A percentile compares a stretch with the other conserved stretches of the same genome.
These are phyloP conservation scores for Talaromyces wortmannii DNA, from an alignment of 495 filamentous ascomycete species.

Conservation along the genomic window DNA sequence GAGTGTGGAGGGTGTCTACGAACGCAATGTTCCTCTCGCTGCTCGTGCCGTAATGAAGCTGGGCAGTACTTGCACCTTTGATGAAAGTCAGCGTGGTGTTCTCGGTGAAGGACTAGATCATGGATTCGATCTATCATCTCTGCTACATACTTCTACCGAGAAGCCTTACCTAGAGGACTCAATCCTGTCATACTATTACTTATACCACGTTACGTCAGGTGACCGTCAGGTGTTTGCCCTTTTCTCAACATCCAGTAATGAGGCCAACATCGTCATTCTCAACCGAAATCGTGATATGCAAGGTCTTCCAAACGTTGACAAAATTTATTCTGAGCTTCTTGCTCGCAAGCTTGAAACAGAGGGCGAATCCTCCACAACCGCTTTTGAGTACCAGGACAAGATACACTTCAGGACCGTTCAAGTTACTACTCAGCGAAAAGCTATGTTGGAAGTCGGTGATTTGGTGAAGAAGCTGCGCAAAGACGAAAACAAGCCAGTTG, in stretches of 20 bases:
- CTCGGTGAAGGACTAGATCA: constrained; percentile 88
- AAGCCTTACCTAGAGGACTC: constrained; percentile 65
- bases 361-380: constrained; percentile 65
- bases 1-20: constrained; percentile 94
- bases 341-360: constrained; percentile 53
- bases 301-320: constrained; percentile 82
- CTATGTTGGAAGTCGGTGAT: constrained; percentile 78
- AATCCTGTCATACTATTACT: constrained; percentile 71
- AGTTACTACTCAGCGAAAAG: constrained; percentile 81
- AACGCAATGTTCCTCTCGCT: constrained; percentile 81
- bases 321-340: constrained; percentile 78
- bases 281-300: constrained; percentile 72
- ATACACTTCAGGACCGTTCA: constrained; percentile 80
- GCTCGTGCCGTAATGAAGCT: constrained; percentile 80
- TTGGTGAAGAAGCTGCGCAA: constrained; percentile 79
- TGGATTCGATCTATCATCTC: constrained; percentile 79
- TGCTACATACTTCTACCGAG: constrained; percentile 59
- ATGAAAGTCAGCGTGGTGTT: constrained; percentile 82
- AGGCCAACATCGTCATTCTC: constrained; percentile 80
- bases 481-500: constrained; percentile 70
- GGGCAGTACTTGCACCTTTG: constrained; percentile 91
- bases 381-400: constrained; percentile 81
- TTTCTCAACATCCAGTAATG: constrained; percentile 75
- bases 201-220: constrained; percentile 87
- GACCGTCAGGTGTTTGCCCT: constrained; percentile 90